phyloP scores from a whole-genome alignment of 1,284 basidiomycete species.

The Xerocomus minutiporus region DNA sequence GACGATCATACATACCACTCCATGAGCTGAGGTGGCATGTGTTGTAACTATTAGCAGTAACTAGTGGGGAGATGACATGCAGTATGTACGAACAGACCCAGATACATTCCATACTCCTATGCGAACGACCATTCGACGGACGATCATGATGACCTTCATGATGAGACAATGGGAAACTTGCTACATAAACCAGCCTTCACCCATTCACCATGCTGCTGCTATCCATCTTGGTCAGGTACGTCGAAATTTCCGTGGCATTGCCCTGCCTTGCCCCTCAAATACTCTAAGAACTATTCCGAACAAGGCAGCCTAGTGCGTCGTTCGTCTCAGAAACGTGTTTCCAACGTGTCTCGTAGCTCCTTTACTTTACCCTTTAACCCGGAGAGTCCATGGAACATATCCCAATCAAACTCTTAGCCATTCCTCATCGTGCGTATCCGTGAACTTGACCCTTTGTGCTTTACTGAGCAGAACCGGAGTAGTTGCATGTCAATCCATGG shows the following conservation, averaged over 20 bases:
- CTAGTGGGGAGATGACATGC: not conserved
- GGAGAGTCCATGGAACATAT: conserved; percentile 20
- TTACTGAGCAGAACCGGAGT: conserved; percentile 5
- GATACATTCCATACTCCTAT: not conserved
- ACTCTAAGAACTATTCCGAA: conserved; percentile 18
- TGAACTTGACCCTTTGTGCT: not conserved
- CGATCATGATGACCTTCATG: conserved; percentile 3
- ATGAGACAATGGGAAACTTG: conserved; percentile 5
- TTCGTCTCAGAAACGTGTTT: conserved; percentile 27
- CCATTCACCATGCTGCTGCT: conserved; percentile 5
- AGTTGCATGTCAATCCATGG: conserved; percentile 18
- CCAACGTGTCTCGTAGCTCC: conserved; percentile 22
- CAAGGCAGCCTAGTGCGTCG: conserved; percentile 20
- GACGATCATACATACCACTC: conserved; percentile 27
- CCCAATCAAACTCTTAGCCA: conserved; percentile 18
- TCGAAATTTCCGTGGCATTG: conserved; percentile 23
- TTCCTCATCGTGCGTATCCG: conserved; percentile 19
- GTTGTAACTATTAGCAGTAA: conserved; percentile 5
- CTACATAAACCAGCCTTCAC: conserved; percentile 4
- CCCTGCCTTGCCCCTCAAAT: conserved; percentile 4
- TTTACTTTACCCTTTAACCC: conserved; percentile 28
- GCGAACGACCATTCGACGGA: not conserved
- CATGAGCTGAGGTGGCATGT: conserved; percentile 8
- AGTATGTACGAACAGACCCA: not conserved
- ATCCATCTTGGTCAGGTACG: conserved; percentile 2